Evolutionary conservation across 2,329 filamentous ascomycete species (phyloP).

Genomic region (Botrytis cinerea): DNA sequence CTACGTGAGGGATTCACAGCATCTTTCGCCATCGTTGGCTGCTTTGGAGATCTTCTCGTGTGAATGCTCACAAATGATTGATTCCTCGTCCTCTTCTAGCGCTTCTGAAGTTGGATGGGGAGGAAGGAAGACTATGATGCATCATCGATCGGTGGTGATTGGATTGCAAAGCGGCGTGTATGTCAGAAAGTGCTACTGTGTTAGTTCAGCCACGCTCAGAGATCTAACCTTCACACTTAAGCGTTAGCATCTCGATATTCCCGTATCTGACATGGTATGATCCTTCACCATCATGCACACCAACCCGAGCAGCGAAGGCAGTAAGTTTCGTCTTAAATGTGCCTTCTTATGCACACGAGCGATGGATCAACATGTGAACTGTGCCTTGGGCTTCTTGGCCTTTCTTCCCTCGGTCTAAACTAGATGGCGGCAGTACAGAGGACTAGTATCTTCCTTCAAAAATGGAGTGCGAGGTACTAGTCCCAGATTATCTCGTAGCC

Average conservation of each 20-base stretch:
- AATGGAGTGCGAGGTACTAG: slow-evolving; percentile 10
- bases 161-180: not conserved
- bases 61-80: not conserved
- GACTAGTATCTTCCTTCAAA: not conserved
- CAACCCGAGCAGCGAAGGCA: not conserved
- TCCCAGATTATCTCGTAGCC: not conserved
- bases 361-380: not conserved
- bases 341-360: not conserved
- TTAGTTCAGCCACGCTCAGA: not conserved
- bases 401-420: not conserved
- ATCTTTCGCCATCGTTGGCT: not conserved
- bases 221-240: not conserved
- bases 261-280: not conserved
- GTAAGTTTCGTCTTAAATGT: not conserved
- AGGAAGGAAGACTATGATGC: not conserved
- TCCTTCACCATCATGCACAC: not conserved
- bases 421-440: not conserved
- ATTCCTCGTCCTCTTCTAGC: not conserved
- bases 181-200: not conserved
- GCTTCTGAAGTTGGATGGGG: not conserved
- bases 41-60: not conserved
- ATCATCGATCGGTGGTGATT: not conserved
- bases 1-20: accelerated
- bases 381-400: not conserved
- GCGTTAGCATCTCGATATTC: not conserved